A percentile compares a stretch with the other conserved stretches of the same genome.
These are phyloP conservation scores for Xylaria sp. DNA, from an alignment of 2,329 filamentous ascomycete genomes.

Conservation along the genomic window DNA sequence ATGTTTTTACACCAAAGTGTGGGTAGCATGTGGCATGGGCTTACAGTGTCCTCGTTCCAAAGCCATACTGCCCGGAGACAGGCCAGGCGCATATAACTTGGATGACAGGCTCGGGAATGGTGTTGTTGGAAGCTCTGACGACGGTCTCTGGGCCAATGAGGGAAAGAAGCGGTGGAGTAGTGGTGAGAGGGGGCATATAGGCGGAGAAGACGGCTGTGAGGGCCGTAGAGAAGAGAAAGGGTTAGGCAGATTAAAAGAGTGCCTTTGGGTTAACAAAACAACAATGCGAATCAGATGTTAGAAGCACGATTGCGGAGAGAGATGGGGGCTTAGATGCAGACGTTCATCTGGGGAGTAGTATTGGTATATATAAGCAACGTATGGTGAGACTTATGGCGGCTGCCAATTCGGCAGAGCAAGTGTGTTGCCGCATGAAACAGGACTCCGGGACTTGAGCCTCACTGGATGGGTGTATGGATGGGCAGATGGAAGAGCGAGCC, in stretches of 20 bases:
- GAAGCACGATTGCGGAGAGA: constrained; percentile 33
- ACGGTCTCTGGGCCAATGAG: constrained; percentile 39
- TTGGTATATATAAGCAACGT: not conserved
- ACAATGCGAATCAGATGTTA: not conserved
- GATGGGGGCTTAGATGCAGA: constrained; percentile 26
- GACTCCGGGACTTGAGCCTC: constrained; percentile 3
- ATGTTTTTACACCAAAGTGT: not conserved
- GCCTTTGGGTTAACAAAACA: constrained; percentile 1
- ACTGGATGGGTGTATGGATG: not conserved
- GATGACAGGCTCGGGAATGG: constrained; percentile 36
- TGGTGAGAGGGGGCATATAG: constrained; percentile 53
- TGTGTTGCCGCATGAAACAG: constrained; percentile 14
- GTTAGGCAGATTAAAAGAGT: constrained; percentile 18
- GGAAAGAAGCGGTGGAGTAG: constrained; percentile 46
- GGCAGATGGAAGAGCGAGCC: not conserved
- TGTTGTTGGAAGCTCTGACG: constrained; percentile 41
- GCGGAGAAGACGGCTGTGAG: constrained; percentile 26
- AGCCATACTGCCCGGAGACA: constrained; percentile 56
- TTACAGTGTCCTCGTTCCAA: constrained; percentile 55
- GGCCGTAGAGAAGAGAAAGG: not conserved
- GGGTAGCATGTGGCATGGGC: constrained; percentile 24
- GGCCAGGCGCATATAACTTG: constrained; percentile 58
- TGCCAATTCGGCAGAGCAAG: constrained; percentile 13
- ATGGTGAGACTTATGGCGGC: constrained; percentile 9
- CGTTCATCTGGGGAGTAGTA: not conserved